Evolutionary conservation across 1,139 yeast species (phyloP), one percentile per base, ranked within the genome.

Genomic region (Pichia sp.): DNA sequence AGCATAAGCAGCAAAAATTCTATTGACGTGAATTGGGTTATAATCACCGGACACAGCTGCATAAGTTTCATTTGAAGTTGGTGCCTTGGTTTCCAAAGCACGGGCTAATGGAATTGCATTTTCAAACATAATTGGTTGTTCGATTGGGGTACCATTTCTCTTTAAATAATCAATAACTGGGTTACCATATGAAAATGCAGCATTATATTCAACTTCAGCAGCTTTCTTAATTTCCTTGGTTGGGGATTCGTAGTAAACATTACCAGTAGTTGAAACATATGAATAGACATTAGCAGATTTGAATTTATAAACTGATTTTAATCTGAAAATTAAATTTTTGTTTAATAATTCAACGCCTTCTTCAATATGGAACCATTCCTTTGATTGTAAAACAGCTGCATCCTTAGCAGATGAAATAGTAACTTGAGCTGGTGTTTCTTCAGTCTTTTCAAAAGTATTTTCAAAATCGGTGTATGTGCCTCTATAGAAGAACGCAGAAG

Each of bases 1-100:
- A 52, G 96, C 98, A 68, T 93, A 93, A 58, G 83, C 79, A 55
- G 99, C 93, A 72, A 93, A 93, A 48, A 90, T 95, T 70, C 96
- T 85, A 42, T 96, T 87, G 59, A 93, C 99, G 70, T 93, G 99
- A 63, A 93, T 93, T 60, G 99, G 99, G 72, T 93, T 93, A 82
- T 81, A 91, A 71, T 93, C 99, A 68, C 99, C 98, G 58, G 99
- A 93, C 45, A 93, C 97, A 67, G 84, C 87, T 58, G 97, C 99
- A 68, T 95, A 95, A 45, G 96, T 90, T 73, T 90, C 98, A 70
- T 93, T 93, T 53, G 91, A 82, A 55, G 85, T 80, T 60, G 95
- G 95, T 46, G 95, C 87, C 67, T 84, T 84, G 33, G 88, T 78
- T 46, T 79, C 72, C 63, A 87, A 76, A 62, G 93, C 87, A 62